These are phyloP conservation scores for Graphilbum fragrans DNA, from an alignment of 2,329 filamentous ascomycete species.

Conservation along the genomic window DNA sequence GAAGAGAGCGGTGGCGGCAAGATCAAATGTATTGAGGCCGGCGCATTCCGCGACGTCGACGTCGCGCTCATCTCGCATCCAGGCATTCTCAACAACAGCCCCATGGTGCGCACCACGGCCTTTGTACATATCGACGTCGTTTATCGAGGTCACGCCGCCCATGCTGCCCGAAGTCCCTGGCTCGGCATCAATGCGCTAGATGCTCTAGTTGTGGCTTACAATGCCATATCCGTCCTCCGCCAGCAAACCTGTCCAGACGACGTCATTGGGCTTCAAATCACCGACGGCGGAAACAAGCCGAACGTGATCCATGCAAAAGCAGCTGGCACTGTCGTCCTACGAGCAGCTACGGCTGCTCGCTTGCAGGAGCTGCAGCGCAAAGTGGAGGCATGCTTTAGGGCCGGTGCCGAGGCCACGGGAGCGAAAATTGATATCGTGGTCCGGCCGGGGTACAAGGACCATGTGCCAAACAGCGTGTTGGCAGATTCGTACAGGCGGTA, in stretches of 20 bases:
- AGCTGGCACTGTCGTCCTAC: conserved; percentile 29
- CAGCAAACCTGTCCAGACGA: conserved; percentile 43
- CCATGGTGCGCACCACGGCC: conserved; percentile 38
- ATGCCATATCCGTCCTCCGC: conserved; percentile 35
- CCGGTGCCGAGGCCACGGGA: conserved; percentile 29
- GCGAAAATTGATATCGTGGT: conserved; percentile 31
- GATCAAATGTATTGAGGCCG: conserved; percentile 29
- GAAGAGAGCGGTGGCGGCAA: conserved; percentile 41
- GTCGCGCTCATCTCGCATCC: conserved; percentile 29
- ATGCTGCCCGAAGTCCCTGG: conserved; percentile 46
- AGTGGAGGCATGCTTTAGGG: conserved; percentile 28
- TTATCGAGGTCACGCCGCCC: conserved; percentile 41
- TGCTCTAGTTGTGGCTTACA: conserved; percentile 37
- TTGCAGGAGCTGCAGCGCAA: conserved; percentile 26
- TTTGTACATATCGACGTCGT: conserved; percentile 35
- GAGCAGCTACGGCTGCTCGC: conserved; percentile 28
- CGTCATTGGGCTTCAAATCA: conserved; percentile 38
- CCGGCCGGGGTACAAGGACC: conserved; percentile 35
- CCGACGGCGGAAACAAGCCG: conserved; percentile 36
- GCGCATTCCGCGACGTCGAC: conserved; percentile 29
- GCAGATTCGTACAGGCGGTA: conserved; percentile 30
- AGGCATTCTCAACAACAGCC: conserved; percentile 27
- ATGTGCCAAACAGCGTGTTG: conserved; percentile 39
- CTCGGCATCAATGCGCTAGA: conserved; percentile 48
- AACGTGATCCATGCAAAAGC: conserved; percentile 45